Conservation (phyloP, 1,284 basidiomycete species). For the Schizopora paradoxa region DNA sequence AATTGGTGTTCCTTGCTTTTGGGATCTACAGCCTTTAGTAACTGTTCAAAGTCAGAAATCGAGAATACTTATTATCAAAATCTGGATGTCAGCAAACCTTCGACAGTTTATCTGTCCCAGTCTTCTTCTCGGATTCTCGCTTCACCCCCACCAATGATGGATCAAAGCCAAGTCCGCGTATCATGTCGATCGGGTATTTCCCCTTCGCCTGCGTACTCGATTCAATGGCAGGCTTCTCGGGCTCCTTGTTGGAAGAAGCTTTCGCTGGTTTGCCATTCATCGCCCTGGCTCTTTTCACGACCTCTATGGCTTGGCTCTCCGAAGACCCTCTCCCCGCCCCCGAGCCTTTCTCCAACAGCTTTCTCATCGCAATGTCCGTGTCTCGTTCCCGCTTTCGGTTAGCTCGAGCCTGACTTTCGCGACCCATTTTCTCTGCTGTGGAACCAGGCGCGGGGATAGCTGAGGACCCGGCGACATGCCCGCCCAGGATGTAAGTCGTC, state of each 20-base stretch:
- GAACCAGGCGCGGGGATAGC: constrained; percentile 42
- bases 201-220: constrained; percentile 26
- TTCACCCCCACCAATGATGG: constrained; percentile 30
- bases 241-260: constrained; percentile 4
- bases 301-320: constrained; percentile 17
- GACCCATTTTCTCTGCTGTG: constrained; percentile 61
- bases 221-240: constrained; percentile 13
- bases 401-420: constrained; percentile 67
- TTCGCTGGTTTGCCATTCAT: constrained; percentile 17
- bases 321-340: constrained; percentile 21
- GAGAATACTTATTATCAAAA: background rate
- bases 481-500: constrained; percentile 79
- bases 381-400: constrained; percentile 54
- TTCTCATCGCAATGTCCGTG: constrained; percentile 40
- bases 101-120: background rate
- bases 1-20: constrained; percentile 10
- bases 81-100: background rate
- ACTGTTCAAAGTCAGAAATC: background rate
- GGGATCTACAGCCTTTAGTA: constrained; percentile 4
- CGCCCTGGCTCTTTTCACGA: constrained; percentile 27
- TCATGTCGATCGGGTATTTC: constrained; percentile 56
- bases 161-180: constrained; percentile 71
- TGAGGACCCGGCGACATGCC: constrained; percentile 51
- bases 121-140: background rate
- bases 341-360: constrained; percentile 40